A percentile compares a stretch with the other conserved stretches of the same genome.
phyloP scores from a whole-genome alignment of 139 green algal species.

The Chlorella ohadii region DNA sequence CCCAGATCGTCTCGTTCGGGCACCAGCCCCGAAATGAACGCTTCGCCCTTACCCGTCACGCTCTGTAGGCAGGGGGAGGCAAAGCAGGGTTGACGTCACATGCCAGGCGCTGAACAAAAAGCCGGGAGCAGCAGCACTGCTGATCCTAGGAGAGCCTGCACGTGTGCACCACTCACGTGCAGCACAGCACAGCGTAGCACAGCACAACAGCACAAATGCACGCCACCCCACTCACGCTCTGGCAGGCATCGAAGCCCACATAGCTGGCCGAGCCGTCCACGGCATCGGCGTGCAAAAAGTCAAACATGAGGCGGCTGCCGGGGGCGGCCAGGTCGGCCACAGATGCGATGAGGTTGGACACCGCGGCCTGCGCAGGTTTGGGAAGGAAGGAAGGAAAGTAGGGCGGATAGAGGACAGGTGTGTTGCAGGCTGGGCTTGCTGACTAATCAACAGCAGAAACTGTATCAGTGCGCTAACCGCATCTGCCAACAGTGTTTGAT shows the following conservation, averaged over 20 bases:
- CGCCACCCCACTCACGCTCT: slow-evolving; percentile 37
- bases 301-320: slow-evolving; percentile 64
- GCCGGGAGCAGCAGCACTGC: too few relatives aligned
- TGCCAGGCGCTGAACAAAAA: too few relatives aligned
- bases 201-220: too few relatives aligned
- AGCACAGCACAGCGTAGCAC: not conserved
- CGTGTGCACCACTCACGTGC: too few relatives aligned
- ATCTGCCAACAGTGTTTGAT: too few relatives aligned
- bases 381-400: too few relatives aligned
- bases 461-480: too few relatives aligned
- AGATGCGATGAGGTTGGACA: slow-evolving; percentile 46
- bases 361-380: slow-evolving; percentile 27
- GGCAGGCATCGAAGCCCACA: slow-evolving; percentile 51
- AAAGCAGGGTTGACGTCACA: not conserved
- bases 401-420: too few relatives aligned
- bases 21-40: slow-evolving; percentile 50
- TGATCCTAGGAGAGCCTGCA: too few relatives aligned
- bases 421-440: too few relatives aligned
- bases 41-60: slow-evolving; percentile 56
- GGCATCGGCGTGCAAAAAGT: slow-evolving; percentile 68
- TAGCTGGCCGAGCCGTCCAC: slow-evolving; percentile 44
- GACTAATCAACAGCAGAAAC: too few relatives aligned
- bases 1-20: slow-evolving; percentile 28
- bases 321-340: slow-evolving; percentile 45
- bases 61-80: not conserved